A percentile compares a stretch with the other conserved stretches of the same genome.
phyloP scores from a whole-genome alignment of 2,329 filamentous ascomycete genomes.

The Aspergillus felis region DNA sequence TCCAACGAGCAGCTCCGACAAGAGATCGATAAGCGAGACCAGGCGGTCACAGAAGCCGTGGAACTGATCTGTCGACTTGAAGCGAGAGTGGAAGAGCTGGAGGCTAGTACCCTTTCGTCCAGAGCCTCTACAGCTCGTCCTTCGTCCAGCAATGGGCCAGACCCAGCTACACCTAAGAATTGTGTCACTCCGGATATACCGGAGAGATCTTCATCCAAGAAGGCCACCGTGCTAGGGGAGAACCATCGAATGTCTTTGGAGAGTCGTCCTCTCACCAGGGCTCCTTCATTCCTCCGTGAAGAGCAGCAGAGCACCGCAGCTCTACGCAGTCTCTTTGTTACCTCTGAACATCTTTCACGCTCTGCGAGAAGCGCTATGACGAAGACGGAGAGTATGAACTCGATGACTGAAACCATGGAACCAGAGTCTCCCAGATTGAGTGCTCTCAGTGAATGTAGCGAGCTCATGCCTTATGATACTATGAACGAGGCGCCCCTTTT shows the following conservation, averaged over 20 bases:
- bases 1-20: slow-evolving; percentile 35
- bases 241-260: slow-evolving; percentile 17
- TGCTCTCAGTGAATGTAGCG: slow-evolving; percentile 44
- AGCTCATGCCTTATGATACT: slow-evolving; percentile 33
- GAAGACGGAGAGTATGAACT: slow-evolving; percentile 34
- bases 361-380: slow-evolving; percentile 28
- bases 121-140: slow-evolving; percentile 24
- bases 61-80: slow-evolving; percentile 43
- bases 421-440: slow-evolving; percentile 40
- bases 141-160: slow-evolving; percentile 21
- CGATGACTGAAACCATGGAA: slow-evolving; percentile 31
- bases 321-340: slow-evolving; percentile 37
- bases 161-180: slow-evolving; percentile 26
- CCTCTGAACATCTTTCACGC: slow-evolving; percentile 26
- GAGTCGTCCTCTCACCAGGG: slow-evolving; percentile 27
- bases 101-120: slow-evolving; percentile 16
- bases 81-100: slow-evolving; percentile 34
- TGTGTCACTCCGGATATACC: slow-evolving; percentile 32
- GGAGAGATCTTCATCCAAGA: slow-evolving; percentile 37
- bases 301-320: slow-evolving; percentile 35
- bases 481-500: slow-evolving; percentile 14
- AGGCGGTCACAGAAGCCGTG: slow-evolving; percentile 42
- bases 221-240: slow-evolving; percentile 17
- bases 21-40: slow-evolving; percentile 38
- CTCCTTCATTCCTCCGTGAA: slow-evolving; percentile 39